Evolutionary conservation across 2,329 filamentous ascomycete genomes (phyloP), one percentile per base, ranked within the genome.

Genomic region (Pseudogymnoascus sp.): DNA sequence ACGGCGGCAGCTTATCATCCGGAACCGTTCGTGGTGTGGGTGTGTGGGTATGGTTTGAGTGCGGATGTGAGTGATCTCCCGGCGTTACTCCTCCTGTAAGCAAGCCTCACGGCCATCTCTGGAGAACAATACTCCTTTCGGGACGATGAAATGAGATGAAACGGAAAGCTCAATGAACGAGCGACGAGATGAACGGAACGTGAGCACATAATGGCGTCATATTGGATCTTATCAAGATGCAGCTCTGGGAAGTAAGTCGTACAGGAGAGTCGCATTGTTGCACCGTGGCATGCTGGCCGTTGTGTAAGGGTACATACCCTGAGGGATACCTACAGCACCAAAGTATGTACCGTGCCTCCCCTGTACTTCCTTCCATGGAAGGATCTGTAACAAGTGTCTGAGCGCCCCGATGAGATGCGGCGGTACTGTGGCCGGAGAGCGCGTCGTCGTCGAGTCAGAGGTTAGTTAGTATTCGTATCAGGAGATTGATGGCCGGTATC

Each of bases 171-270:
- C 23, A 28, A 11, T 49, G 42, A 49, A 49, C 42, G 23, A 49
- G 5, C 42, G 42, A 28, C 42, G 23, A 49, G 42, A 49, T 16
- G 42, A 49, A 49, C 42, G 42, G 23, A 49, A 49, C 42, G 42
- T 49, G 42, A 49, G 42, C 42, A 49, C 42, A 49, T 49, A 49
- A 49, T 49, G 42, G 23, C 42, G 42, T 28, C 42, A 49, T 49
- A 49, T 49, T 49, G 42, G 42, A 49, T 49, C 42, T 49, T 49
- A 49, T 28, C 42, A 28, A 49, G 42, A 49, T 49, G 42, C 42
- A 49, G 23, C 42, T 49, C 23, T 49, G 14, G 19, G 8, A 33
- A 33, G 30, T 9, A 33, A 33, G 30, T 49, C 42, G 14, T 49
- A 49, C 42, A 49, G 42, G 14, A 49, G 23, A 49, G 42, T 49